Evolutionary conservation across 2,329 filamentous ascomycete genomes (phyloP).

Genomic region (Byssochlamys sp.): DNA sequence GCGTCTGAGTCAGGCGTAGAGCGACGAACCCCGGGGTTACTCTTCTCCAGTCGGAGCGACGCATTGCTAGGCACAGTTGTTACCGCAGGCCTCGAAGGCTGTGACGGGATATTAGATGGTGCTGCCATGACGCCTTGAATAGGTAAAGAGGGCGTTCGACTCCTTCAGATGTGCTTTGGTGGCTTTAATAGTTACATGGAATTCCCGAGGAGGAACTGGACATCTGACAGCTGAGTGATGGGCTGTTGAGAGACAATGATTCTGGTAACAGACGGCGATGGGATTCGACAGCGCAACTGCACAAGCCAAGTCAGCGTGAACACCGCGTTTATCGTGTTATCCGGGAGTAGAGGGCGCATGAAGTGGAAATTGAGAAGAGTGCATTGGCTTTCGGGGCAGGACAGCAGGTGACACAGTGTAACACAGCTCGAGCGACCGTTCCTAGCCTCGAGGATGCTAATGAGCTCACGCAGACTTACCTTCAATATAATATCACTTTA

Average conservation of each 20-base stretch:
- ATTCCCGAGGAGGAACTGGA: neutral
- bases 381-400: neutral
- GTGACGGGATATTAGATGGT: constrained; percentile 16
- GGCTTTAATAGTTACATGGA: neutral
- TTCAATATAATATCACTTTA: neutral
- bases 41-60: constrained; percentile 62
- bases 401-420: neutral
- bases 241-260: neutral
- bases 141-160: constrained; percentile 4
- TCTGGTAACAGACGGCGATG: neutral
- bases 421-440: neutral
- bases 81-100: constrained; percentile 27
- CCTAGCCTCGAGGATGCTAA: neutral
- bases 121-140: constrained; percentile 32
- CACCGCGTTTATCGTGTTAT: neutral
- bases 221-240: neutral
- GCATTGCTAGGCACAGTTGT: constrained; percentile 47
- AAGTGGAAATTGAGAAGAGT: neutral
- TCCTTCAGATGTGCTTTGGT: neutral
- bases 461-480: neutral
- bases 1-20: constrained; percentile 92
- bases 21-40: constrained; percentile 58
- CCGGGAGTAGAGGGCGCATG: neutral
- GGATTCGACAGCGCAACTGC: neutral
- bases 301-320: neutral